Percentiles rank a stretch among this genome's conserved stretches.
Conservation (phyloP, 768 basidiomycete species). For the Zangia roseola region DNA sequence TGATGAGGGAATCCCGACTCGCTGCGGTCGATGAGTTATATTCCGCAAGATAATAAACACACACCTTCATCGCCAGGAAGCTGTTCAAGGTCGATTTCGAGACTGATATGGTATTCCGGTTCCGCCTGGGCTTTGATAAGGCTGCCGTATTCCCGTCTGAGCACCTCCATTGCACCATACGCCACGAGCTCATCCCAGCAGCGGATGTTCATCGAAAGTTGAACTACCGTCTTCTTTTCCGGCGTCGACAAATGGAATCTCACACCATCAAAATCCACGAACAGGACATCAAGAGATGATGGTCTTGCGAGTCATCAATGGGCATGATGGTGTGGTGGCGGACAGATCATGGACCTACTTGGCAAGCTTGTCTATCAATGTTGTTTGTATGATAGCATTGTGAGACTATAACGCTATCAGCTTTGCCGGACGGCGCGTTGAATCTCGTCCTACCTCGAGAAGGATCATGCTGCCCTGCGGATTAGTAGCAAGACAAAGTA, state of each 20-base stretch:
- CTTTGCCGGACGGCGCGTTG: not conserved
- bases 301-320: constrained; percentile 55
- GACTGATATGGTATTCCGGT: constrained; percentile 84
- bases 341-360: constrained; percentile 54
- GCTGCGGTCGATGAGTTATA: constrained; percentile 45
- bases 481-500: constrained; percentile 12
- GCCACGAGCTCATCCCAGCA: constrained; percentile 93
- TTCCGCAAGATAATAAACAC: constrained; percentile 17
- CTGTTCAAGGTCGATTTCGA: constrained; percentile 86
- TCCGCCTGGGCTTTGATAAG: constrained; percentile 69
- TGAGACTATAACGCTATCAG: constrained; percentile 57
- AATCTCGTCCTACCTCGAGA: constrained; percentile 58
- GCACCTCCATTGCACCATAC: constrained; percentile 80
- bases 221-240: constrained; percentile 74
- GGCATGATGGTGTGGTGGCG: constrained; percentile 3
- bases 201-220: constrained; percentile 94
- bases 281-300: constrained; percentile 87
- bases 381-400: constrained; percentile 90
- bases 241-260: constrained; percentile 92
- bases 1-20: constrained; percentile 74
- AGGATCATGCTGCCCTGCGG: constrained; percentile 67
- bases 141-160: constrained; percentile 80
- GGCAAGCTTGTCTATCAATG: constrained; percentile 78
- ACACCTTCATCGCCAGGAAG: constrained; percentile 78
- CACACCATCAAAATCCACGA: constrained; percentile 97